Evolutionary conservation across 2,329 filamentous ascomycete genomes (phyloP).

Genomic region (Chalaropsis ovoidea): DNA sequence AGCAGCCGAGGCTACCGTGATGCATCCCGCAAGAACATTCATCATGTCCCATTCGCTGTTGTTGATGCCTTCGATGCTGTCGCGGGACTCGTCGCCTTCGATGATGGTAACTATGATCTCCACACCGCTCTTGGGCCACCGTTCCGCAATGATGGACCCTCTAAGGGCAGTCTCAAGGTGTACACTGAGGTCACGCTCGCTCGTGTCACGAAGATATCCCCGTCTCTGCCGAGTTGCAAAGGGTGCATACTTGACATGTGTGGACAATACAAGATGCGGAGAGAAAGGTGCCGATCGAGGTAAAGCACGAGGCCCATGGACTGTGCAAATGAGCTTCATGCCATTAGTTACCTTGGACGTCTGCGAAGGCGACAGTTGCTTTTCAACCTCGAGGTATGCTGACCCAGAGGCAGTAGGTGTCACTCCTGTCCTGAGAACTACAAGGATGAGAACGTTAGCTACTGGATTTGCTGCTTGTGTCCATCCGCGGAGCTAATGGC

Average conservation of each 20-base stretch:
- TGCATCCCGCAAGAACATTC: constrained; percentile 82
- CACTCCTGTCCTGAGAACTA: constrained; percentile 82
- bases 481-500: no score
- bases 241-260: constrained; percentile 91
- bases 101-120: constrained; percentile 88
- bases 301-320: constrained; percentile 85
- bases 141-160: constrained; percentile 80
- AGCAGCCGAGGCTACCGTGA: constrained; percentile 86
- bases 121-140: constrained; percentile 98
- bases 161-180: constrained; percentile 85
- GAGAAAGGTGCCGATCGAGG: constrained; percentile 85
- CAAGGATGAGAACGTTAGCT: constrained; percentile 1
- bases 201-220: constrained; percentile 76
- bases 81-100: constrained; percentile 78
- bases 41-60: constrained; percentile 75
- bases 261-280: constrained; percentile 80
- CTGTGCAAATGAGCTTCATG: constrained; percentile 83
- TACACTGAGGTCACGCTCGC: constrained; percentile 78
- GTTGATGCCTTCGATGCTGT: constrained; percentile 38
- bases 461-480: not conserved
- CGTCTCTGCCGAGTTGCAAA: constrained; percentile 76
- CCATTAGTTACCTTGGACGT: constrained; percentile 46
- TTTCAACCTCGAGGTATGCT: constrained; percentile 64
- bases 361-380: constrained; percentile 33
- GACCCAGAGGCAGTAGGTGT: constrained; percentile 90